Base-by-base conservation (phyloP, 345 rosid species). In the Corchorus capsularis region DNA sequence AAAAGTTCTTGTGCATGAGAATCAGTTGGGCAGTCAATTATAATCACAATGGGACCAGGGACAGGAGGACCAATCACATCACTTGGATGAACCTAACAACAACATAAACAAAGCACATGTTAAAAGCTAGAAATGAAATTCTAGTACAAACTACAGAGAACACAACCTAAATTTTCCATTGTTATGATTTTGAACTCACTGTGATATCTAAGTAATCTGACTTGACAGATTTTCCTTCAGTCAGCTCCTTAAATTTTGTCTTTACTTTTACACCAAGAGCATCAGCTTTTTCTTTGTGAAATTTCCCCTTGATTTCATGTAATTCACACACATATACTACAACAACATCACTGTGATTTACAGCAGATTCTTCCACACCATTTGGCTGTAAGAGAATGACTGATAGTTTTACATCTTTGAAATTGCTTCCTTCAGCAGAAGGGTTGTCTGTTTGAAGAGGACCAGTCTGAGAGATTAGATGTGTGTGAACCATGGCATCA, bases 1-100 rank as follows among this genome's bases (percentile, higher is more conserved):
- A 83, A 79, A 60, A 92, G 81, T 73, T 84, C 83, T 67, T 73
- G 75, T 2, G 76, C 83, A 82, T 92, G 97, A 35, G 83, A 85
- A 64, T 81, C 82, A 49, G 95, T 89, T 77, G 95, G 98, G 88
- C 98, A 94, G 83, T 94, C 97, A 20, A 91, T 90, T 41, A 92
- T 89, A 69, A 89, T 75, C 35, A 91, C 91, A 72, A 94, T 75
- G 13, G 97, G 98, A 82, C 98, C 98, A 63, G 93, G 92, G 78
- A 89, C 74, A 50, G 96, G 85, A 73, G 98, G 97, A 52, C 86
- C 98, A 97, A 94, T 91, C 52, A 94, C 98, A 81, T 94, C 98
- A 79, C 94, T 81, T 20, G 98, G 98, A 84, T 92, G 89, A 75
- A 94, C 92, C 97, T 93, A n/a, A 12, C 6, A 6, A 34, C 39